Conservation (phyloP, 2,329 filamentous ascomycete genomes). For the Colletotrichum agaves region DNA sequence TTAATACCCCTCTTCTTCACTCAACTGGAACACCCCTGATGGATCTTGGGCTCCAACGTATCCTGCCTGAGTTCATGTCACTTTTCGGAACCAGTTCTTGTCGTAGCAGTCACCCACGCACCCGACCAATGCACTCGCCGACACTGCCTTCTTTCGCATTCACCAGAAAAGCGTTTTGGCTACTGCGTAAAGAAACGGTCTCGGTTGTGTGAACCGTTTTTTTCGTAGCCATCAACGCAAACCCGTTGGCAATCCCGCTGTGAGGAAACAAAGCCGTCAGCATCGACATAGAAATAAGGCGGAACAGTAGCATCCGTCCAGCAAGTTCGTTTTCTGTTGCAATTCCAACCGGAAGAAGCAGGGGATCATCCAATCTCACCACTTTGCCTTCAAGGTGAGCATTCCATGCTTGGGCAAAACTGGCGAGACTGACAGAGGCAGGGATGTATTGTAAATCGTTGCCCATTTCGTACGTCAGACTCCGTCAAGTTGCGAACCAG, state of each 20-base stretch:
- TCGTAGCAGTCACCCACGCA: neutral
- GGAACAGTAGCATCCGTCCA: neutral
- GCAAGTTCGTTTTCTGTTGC: neutral
- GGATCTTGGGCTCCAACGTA: neutral
- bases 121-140: too few species aligned
- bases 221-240: too few species aligned
- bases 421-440: slow-evolving; percentile 8
- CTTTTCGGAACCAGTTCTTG: too few species aligned
- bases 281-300: too few species aligned
- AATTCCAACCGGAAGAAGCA: slow-evolving; percentile 10
- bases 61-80: neutral
- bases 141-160: too few species aligned
- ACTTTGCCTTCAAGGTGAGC: slow-evolving; percentile 9
- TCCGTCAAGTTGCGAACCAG: too few species aligned
- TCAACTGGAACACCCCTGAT: neutral
- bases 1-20: neutral
- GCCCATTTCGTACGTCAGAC: neutral
- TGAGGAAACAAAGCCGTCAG: too few species aligned
- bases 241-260: too few species aligned
- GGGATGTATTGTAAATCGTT: slow-evolving; percentile 10
- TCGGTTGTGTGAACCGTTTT: too few species aligned
- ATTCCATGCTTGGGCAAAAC: slow-evolving; percentile 11
- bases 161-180: too few species aligned
- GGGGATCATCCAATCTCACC: slow-evolving; percentile 23
- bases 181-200: too few species aligned